phyloP scores from a whole-genome alignment of 2,329 filamentous ascomycete genomes.

The Sarocladium brachiariae region DNA sequence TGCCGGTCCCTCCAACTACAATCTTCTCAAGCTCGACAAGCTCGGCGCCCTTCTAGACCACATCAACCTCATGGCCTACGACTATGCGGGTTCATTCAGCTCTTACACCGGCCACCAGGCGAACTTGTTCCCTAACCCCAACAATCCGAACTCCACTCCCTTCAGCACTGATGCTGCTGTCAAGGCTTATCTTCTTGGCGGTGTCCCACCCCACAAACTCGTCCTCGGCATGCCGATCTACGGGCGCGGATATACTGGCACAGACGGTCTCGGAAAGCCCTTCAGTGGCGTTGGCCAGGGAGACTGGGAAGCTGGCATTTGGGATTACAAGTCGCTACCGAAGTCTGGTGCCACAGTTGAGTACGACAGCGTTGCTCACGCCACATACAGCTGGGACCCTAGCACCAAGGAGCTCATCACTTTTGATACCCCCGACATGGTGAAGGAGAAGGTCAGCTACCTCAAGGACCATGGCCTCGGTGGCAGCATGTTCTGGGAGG shows the following conservation, averaged over 20 bases:
- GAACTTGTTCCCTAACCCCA: constrained; percentile 55
- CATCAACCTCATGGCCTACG: constrained; percentile 69
- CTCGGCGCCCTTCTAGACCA: constrained; percentile 47
- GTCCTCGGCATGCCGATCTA: constrained; percentile 68
- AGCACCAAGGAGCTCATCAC: constrained; percentile 56
- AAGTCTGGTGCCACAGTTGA: constrained; percentile 49
- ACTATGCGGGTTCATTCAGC: constrained; percentile 70
- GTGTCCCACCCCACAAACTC: constrained; percentile 59
- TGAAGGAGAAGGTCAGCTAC: constrained; percentile 57
- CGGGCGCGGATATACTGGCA: constrained; percentile 25
- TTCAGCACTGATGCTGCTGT: constrained; percentile 64
- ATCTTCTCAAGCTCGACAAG: constrained; percentile 37
- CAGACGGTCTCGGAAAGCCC: constrained; percentile 57
- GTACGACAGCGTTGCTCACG: constrained; percentile 51
- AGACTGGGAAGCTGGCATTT: constrained; percentile 67
- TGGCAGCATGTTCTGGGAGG: constrained; percentile 84
- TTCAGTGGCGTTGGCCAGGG: constrained; percentile 61
- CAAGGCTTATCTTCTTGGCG: constrained; percentile 54
- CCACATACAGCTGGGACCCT: constrained; percentile 65
- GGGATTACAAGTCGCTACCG: constrained; percentile 76
- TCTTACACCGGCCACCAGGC: constrained; percentile 58
- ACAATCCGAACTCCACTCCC: constrained; percentile 54
- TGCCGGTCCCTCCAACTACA: constrained; percentile 42
- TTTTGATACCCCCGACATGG: constrained; percentile 60
- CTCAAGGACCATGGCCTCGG: constrained; percentile 57